These are phyloP conservation scores for Fraxinus dipetala DNA, from an alignment of 305 asterid genomes.

Conservation along the genomic window DNA sequence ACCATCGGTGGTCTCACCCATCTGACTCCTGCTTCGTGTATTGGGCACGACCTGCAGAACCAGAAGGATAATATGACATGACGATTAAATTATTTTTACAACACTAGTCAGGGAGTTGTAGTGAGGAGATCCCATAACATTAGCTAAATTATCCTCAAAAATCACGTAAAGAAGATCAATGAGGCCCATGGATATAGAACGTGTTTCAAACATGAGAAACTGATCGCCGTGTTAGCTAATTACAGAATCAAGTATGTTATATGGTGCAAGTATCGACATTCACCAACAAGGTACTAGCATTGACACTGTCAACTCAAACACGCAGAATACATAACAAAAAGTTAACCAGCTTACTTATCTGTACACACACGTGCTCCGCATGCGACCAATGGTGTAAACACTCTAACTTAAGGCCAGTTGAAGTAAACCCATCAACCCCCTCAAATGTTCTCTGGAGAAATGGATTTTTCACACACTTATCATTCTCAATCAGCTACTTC, in stretches of 20 bases:
- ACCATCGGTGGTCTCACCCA: slow-evolving; percentile 99
- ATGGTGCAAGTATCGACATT: background rate
- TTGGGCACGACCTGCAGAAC: slow-evolving; percentile 86
- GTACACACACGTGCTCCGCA: background rate
- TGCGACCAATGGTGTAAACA: background rate
- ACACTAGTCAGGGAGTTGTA: background rate
- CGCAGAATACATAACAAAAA: background rate
- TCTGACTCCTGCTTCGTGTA: slow-evolving; percentile 96
- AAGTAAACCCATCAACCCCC: background rate
- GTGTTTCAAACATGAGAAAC: background rate
- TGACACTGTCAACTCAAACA: background rate
- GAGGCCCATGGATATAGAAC: background rate
- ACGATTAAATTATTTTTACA: background rate
- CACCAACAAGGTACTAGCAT: slow-evolving; percentile 4
- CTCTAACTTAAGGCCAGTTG: background rate
- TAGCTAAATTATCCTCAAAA: background rate
- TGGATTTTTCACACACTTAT: slow-evolving; percentile 1
- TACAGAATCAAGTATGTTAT: background rate
- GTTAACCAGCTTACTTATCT: background rate
- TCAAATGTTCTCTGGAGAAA: background rate
- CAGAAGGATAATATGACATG: slow-evolving; percentile 11
- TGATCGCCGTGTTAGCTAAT: background rate
- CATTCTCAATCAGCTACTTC: background rate
- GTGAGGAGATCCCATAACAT: slow-evolving; percentile 9
- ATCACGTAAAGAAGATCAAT: background rate